These are phyloP conservation scores for Pochonia chlamydosporia DNA, from an alignment of 2,329 filamentous ascomycete species.

Conservation along the genomic window DNA sequence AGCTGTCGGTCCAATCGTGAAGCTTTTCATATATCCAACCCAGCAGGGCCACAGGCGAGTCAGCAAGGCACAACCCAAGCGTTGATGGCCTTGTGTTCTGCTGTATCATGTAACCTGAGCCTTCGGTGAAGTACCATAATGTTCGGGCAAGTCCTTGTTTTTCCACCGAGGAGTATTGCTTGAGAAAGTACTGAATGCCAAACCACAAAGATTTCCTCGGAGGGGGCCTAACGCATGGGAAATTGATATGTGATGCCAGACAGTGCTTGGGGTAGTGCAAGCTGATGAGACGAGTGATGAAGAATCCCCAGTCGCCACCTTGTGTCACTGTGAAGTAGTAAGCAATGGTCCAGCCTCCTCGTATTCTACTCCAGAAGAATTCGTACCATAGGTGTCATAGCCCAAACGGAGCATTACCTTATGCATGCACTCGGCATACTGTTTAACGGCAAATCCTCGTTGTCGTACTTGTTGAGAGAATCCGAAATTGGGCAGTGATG, in stretches of 20 bases:
- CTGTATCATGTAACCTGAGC: constrained; percentile 27
- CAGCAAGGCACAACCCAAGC: constrained; percentile 60
- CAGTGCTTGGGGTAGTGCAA: constrained; percentile 45
- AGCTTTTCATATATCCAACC: constrained; percentile 81
- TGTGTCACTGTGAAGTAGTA: constrained; percentile 51
- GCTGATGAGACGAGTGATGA: constrained; percentile 57
- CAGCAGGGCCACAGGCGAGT: constrained; percentile 60
- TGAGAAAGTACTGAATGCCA: constrained; percentile 45
- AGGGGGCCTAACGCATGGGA: constrained; percentile 43
- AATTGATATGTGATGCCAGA: constrained; percentile 51
- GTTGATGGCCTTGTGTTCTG: constrained; percentile 67
- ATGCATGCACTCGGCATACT: constrained; percentile 51
- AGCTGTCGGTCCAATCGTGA: constrained; percentile 67
- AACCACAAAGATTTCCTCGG: constrained; percentile 51
- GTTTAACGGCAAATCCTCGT: constrained; percentile 23
- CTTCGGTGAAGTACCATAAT: constrained; percentile 52
- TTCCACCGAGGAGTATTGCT: constrained; percentile 38
- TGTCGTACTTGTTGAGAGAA: constrained; percentile 25
- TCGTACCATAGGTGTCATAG: constrained; percentile 34
- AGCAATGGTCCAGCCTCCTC: background rate
- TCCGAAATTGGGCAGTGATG: constrained; percentile 50
- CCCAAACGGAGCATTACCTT: constrained; percentile 64
- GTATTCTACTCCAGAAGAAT: background rate
- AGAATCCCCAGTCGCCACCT: constrained; percentile 67
- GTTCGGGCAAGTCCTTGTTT: constrained; percentile 42